Conservation (phyloP, 306 rosid genomes). For the Mimosa pudica region DNA sequence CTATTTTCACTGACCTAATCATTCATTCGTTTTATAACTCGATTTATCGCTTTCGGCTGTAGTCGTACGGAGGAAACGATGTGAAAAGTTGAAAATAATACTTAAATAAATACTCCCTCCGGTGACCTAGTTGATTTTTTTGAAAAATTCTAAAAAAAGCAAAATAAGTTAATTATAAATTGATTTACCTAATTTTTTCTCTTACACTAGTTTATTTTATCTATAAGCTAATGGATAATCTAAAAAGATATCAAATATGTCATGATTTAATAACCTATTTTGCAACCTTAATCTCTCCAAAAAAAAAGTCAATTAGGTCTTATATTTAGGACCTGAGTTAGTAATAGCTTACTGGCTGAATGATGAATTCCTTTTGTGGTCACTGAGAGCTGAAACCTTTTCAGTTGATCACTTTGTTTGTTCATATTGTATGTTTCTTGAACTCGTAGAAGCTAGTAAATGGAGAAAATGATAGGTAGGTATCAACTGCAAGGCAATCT, state of each 20-base stretch:
- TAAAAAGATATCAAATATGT: too few species aligned
- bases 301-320: too few species aligned
- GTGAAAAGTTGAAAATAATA: background rate
- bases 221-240: too few species aligned
- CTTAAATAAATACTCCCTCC: too few species aligned
- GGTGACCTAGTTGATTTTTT: too few species aligned
- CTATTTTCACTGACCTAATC: constrained; percentile 10
- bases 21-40: background rate
- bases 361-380: background rate
- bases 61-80: background rate
- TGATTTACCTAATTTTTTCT: too few species aligned
- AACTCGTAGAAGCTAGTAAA: constrained; percentile 4
- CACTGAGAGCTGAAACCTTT: background rate
- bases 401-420: background rate
- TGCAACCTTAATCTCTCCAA: too few species aligned
- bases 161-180: too few species aligned
- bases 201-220: too few species aligned
- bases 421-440: constrained; percentile 1
- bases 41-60: background rate
- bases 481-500: background rate
- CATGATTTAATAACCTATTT: too few species aligned
- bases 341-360: background rate
- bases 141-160: too few species aligned
- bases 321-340: too few species aligned
- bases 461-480: background rate